Evolutionary conservation across 257 asterid species (phyloP).

Genomic region (Nicotiana undulata): DNA sequence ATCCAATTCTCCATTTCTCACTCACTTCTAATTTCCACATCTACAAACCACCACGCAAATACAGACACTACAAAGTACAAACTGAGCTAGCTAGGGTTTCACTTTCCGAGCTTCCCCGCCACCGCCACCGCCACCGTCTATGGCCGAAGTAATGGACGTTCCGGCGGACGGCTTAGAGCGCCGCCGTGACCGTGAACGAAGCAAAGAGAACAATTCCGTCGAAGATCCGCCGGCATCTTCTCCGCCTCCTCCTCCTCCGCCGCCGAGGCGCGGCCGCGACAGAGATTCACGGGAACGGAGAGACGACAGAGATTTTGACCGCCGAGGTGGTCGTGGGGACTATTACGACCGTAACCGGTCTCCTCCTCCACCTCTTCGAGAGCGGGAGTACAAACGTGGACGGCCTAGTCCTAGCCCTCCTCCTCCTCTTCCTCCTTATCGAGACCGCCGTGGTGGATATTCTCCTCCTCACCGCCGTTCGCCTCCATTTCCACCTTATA

Average conservation of each 20-base stretch:
- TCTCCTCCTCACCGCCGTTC: conserved; percentile 60
- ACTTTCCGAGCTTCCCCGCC: not conserved
- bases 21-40: not conserved
- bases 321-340: conserved; percentile 55
- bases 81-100: conserved; percentile 10
- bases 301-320: conserved; percentile 73
- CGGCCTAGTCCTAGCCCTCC: conserved; percentile 84
- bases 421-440: conserved; percentile 77
- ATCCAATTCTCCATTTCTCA: not conserved
- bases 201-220: conserved; percentile 21
- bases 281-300: conserved; percentile 68
- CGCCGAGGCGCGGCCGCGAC: conserved; percentile 54
- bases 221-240: conserved; percentile 38
- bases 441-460: conserved; percentile 77
- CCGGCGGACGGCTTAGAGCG: conserved; percentile 28
- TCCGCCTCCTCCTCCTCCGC: conserved; percentile 66
- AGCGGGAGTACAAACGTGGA: conserved; percentile 70
- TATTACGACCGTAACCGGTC: conserved; percentile 71
- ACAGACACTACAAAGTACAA: not conserved
- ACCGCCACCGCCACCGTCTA: conserved; percentile 11
- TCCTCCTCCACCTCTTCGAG: conserved; percentile 61
- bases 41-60: not conserved
- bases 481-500: conserved; percentile 46
- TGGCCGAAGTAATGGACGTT: conserved; percentile 43
- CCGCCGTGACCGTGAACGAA: conserved; percentile 24